Conservation (phyloP, 2,329 filamentous ascomycete species). For the Sporothrix brunneoviolacea region DNA sequence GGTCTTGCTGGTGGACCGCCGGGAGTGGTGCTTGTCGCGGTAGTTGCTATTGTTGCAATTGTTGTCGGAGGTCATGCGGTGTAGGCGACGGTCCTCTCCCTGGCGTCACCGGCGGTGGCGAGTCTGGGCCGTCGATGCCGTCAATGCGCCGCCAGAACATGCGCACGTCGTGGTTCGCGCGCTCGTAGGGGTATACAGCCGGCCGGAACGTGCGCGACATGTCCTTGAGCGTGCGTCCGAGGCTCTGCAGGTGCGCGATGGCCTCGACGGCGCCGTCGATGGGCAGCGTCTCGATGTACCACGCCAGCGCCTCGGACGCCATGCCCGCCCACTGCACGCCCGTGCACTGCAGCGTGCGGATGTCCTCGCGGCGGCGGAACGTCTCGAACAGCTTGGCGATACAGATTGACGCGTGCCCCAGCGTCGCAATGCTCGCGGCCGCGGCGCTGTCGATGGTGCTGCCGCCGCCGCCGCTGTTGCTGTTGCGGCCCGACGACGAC, state of each 20-base stretch:
- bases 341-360: slow-evolving; percentile 12
- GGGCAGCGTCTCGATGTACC: slow-evolving; percentile 12
- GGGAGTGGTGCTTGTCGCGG: background rate
- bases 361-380: slow-evolving; percentile 10
- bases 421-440: background rate
- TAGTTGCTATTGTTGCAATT: background rate
- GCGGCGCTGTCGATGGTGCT: background rate
- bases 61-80: no score
- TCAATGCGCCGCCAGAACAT: slow-evolving; percentile 11
- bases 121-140: background rate
- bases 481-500: background rate
- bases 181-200: slow-evolving; percentile 4
- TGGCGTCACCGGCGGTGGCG: background rate
- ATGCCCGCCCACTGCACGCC: slow-evolving; percentile 15
- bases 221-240: slow-evolving; percentile 11
- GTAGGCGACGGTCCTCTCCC: background rate
- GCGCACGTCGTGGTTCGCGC: slow-evolving; percentile 4
- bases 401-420: slow-evolving; percentile 8
- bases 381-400: slow-evolving; percentile 14
- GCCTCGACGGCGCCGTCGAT: slow-evolving; percentile 12
- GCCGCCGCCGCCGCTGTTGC: background rate
- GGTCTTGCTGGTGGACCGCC: background rate
- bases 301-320: slow-evolving; percentile 10
- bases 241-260: slow-evolving; percentile 9
- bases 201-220: slow-evolving; percentile 14